Evolutionary conservation across 495 filamentous ascomycete genomes (phyloP), one percentile per base, ranked within the genome.

Genomic region (Tuber magnatum): DNA sequence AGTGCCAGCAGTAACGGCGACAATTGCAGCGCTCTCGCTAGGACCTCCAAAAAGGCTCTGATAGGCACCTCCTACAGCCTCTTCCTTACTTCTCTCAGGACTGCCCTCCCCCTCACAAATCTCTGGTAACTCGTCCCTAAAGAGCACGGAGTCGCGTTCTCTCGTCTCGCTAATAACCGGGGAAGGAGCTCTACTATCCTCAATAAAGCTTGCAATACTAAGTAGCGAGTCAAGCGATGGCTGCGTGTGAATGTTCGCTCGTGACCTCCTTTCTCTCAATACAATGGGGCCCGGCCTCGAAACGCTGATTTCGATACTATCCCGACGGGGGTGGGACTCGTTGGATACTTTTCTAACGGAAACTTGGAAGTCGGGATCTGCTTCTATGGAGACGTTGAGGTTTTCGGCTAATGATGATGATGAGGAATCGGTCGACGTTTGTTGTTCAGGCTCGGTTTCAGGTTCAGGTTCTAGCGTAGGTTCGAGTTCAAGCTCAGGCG

Each of bases 151-250:
- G 44, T 80, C 78, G 28, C 71, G 73, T 22, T 71, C 69, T 24
- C 71, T 41, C n/a, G 76, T 72, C 72, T 70, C 68, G 71, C 73
- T 70, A n/a, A 72, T 44, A 51, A 40, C 39, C 43, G 76, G 69
- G 44, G 77, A 78, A 38, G 76, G 44, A 70, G 43, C 40, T 28
- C 77, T 61, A 39, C 74, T 70, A 69, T 44, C 51, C 43, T 71
- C 51, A 41, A 75, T 35, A 61, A 79, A 56, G 38, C 76, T 79
- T 56, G 20, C 79, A 71, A 65, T 65, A 65, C 56, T 65, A 65
- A 65, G 56, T 35, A 81, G 80, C 42, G 80, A 81, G 46, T 81
- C 79, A 75, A 51, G 72, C 42, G 79, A 81, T 24, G 73, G 43
- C 72, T 81, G 79, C n/a, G 75, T 41, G 51, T 75, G 75, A 24